Base-by-base conservation (phyloP, 225 moss, liverwort and hornwort genomes). In the Anthoceros angustus region DNA sequence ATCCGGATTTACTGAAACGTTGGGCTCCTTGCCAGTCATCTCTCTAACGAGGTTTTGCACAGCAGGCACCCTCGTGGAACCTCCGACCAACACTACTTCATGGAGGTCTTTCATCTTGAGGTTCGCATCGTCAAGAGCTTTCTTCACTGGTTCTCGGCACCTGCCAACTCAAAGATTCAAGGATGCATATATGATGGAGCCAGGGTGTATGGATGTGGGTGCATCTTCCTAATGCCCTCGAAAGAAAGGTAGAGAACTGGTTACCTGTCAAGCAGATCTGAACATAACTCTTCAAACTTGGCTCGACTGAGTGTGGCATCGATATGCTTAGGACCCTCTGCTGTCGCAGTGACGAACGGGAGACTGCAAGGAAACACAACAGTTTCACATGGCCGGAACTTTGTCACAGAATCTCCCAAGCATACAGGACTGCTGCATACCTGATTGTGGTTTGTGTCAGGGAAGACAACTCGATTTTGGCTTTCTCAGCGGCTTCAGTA, bases 401-500 rank as follows among this genome's bases (percentile, higher is more conserved):
- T n/a, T 11, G 16, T 46, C 16, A 46, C 12, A 6, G 12, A 46
- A 5, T 16, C 45, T 11, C 12, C 5, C 11, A 46, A 46, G 45
- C 45, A 46, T 11, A 46, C 16, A 11, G 45, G 45, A 16, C 16
- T 46, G 45, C 45, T 46, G 11, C 45, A 46, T 46, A 75, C 78
- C 69, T 75, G 64, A 78, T 75, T 41, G 26, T 43, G 15, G 70
- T 61, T 69, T 78, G 71, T 18, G 48, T 26, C 46, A 40, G 66
- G 41, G 74, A 68, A 15, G 62, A 41, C 67, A 78, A 64, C 61
- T 74, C 74, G 7, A 25, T 12, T 68, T 71, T 78, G 3, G 77
- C 77, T 46, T 74, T 78, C 7, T 46, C 68, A 23, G 70, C 74
- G 48, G 77, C 70, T 62, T 78, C 77, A 12, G 68, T 71, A 14